Evolutionary conservation across 1,139 yeast genomes (phyloP).

Genomic region (Hansenula lynferdii): DNA sequence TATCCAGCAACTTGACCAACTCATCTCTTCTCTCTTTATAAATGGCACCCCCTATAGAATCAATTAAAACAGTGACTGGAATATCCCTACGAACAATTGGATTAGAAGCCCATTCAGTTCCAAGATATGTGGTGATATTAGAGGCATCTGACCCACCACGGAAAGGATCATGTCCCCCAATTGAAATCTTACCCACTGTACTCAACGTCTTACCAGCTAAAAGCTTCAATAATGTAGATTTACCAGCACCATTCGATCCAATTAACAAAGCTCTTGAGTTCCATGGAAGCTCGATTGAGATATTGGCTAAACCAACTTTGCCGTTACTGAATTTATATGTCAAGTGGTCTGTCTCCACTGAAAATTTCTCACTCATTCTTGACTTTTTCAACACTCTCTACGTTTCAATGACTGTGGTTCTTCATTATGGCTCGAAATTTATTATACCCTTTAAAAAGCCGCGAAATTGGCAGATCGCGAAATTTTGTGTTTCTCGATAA

Average conservation of each 20-base stretch:
- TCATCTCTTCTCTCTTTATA: conserved; percentile 72
- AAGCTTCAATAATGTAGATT: conserved; percentile 77
- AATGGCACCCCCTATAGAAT: conserved; percentile 78
- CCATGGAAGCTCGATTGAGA: conserved; percentile 58
- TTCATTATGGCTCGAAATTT: no score
- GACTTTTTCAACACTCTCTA: background rate
- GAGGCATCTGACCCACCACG: conserved; percentile 39
- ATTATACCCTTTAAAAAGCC: no score
- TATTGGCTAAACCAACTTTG: conserved; percentile 65
- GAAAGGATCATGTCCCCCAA: conserved; percentile 88
- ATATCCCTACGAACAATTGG: conserved; percentile 88
- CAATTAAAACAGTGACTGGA: conserved; percentile 71
- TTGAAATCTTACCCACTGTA: conserved; percentile 54
- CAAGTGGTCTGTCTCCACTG: conserved; percentile 62
- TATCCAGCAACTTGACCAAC: conserved; percentile 71
- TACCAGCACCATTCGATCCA: conserved; percentile 98
- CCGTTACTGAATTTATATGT: conserved; percentile 67
- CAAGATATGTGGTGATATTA: conserved; percentile 82
- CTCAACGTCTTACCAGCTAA: conserved; percentile 91
- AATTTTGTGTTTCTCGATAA: no score
- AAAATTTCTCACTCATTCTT: conserved; percentile 20
- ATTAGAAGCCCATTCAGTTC: conserved; percentile 97
- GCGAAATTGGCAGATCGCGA: no score
- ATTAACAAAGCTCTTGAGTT: conserved; percentile 72
- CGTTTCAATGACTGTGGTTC: no score